Conservation (phyloP, 441 rosid genomes). For the Euphorbia celastroides region DNA sequence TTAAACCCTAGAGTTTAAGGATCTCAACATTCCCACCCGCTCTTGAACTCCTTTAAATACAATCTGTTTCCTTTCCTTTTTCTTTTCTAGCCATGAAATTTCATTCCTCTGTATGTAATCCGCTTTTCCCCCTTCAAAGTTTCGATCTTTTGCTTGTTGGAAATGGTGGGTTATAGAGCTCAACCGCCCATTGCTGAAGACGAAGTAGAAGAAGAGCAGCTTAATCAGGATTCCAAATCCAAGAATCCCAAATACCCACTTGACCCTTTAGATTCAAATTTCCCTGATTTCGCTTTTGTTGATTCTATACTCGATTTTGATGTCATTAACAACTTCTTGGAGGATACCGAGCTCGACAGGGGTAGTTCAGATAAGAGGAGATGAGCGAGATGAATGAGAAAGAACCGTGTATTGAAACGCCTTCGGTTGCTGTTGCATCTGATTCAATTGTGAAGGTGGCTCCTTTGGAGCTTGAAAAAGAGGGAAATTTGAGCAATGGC, state of each 20-base stretch:
- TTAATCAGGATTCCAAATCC: slow-evolving; percentile 33
- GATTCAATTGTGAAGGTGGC: slow-evolving; percentile 7
- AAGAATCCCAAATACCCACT: slow-evolving; percentile 24
- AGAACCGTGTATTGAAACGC: slow-evolving; percentile 17
- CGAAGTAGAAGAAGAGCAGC: slow-evolving; percentile 27
- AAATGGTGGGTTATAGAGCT: slow-evolving; percentile 56
- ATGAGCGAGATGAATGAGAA: slow-evolving; percentile 26
- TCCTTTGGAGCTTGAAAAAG: background rate
- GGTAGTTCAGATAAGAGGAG: slow-evolving; percentile 28
- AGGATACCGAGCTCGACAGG: slow-evolving; percentile 29
- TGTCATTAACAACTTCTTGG: slow-evolving; percentile 44
- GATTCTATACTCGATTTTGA: slow-evolving; percentile 69
- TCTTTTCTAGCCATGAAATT: slow-evolving; percentile 16
- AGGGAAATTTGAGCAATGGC: background rate
- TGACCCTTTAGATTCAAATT: slow-evolving; percentile 27
- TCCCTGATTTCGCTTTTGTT: slow-evolving; percentile 26
- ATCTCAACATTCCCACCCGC: background rate
- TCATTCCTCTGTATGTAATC: background rate
- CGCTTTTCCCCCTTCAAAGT: slow-evolving; percentile 5
- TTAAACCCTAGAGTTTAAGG: slow-evolving; percentile 11
- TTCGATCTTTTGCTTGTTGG: slow-evolving; percentile 9
- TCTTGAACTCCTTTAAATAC: background rate
- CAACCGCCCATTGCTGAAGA: slow-evolving; percentile 31
- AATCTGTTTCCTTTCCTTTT: background rate
- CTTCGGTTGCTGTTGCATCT: slow-evolving; percentile 18